Percentiles rank a stretch among this genome's conserved stretches.
Evolutionary conservation across 2,329 filamentous ascomycete species (phyloP).

Genomic region (Macrophomina tecta): DNA sequence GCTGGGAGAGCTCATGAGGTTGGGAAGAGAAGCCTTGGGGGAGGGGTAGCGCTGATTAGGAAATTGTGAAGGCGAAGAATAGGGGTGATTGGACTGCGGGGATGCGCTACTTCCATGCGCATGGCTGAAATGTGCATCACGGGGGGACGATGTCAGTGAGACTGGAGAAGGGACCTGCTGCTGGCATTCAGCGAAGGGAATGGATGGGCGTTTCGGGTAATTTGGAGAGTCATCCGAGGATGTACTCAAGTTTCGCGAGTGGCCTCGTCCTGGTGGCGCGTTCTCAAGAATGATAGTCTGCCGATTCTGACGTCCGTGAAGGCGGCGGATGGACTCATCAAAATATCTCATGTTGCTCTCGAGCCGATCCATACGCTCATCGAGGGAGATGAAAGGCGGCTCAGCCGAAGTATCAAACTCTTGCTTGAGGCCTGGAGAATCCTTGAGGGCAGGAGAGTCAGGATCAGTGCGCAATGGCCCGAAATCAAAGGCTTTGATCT

Average conservation of each 20-base stretch:
- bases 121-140: slow-evolving; percentile 11
- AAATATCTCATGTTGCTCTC: slow-evolving; percentile 41
- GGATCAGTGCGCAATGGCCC: slow-evolving; percentile 38
- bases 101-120: neutral
- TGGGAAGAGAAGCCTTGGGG: slow-evolving; percentile 17
- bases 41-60: slow-evolving; percentile 1
- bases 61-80: neutral
- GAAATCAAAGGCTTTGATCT: slow-evolving; percentile 45
- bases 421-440: slow-evolving; percentile 12
- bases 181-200: slow-evolving; percentile 15
- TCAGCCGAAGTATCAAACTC: slow-evolving; percentile 25
- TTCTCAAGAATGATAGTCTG: slow-evolving; percentile 48
- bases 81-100: neutral
- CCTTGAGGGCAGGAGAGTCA: slow-evolving; percentile 26
- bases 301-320: slow-evolving; percentile 42
- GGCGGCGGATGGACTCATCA: slow-evolving; percentile 40
- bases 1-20: slow-evolving; percentile 14
- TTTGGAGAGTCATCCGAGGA: slow-evolving; percentile 31
- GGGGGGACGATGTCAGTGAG: slow-evolving; percentile 9
- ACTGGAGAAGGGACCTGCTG: slow-evolving; percentile 18
- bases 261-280: slow-evolving; percentile 41
- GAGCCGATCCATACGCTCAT: slow-evolving; percentile 42
- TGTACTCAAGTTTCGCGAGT: slow-evolving; percentile 39
- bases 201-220: slow-evolving; percentile 24
- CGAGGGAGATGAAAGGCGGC: slow-evolving; percentile 37